phyloP scores from a whole-genome alignment of 2,329 filamentous ascomycete species.

The Colletotrichum plurivorum region DNA sequence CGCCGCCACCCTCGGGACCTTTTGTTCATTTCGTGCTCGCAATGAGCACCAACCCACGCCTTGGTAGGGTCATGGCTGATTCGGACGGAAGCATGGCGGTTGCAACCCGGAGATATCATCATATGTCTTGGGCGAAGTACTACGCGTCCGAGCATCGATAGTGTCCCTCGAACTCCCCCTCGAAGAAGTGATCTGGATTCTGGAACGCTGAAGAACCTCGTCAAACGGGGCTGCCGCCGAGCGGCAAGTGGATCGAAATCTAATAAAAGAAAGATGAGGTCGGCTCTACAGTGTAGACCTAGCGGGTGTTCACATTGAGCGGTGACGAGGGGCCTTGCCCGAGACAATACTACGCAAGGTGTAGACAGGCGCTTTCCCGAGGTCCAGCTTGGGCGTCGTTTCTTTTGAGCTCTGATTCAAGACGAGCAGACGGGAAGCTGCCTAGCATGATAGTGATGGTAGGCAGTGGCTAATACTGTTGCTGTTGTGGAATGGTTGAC shows the following conservation, averaged over 20 bases:
- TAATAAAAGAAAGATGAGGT: constrained; percentile 2
- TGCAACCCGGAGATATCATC: background rate
- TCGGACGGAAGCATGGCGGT: background rate
- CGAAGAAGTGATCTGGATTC: constrained; percentile 13
- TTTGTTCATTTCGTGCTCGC: background rate
- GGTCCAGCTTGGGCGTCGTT: background rate
- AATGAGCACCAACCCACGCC: background rate
- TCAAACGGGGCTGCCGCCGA: background rate
- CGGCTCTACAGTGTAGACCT: background rate
- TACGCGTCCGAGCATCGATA: constrained; percentile 1
- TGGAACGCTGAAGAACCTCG: constrained; percentile 10
- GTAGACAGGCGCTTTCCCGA: constrained; percentile 8
- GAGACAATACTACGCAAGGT: background rate
- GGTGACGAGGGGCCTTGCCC: constrained; percentile 1
- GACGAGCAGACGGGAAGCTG: background rate
- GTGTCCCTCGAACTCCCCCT: background rate
- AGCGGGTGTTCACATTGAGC: background rate
- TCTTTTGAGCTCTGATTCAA: background rate
- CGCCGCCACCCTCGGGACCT: constrained; percentile 1
- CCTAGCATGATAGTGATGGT: background rate
- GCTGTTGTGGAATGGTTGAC: constrained; percentile 27
- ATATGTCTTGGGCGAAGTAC: background rate
- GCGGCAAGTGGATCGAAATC: background rate
- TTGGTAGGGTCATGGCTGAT: background rate
- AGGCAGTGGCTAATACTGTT: background rate